Evolutionary conservation across 371 early-diverging fungal genomes (phyloP).

Genomic region (Haplosporangium sp.): DNA sequence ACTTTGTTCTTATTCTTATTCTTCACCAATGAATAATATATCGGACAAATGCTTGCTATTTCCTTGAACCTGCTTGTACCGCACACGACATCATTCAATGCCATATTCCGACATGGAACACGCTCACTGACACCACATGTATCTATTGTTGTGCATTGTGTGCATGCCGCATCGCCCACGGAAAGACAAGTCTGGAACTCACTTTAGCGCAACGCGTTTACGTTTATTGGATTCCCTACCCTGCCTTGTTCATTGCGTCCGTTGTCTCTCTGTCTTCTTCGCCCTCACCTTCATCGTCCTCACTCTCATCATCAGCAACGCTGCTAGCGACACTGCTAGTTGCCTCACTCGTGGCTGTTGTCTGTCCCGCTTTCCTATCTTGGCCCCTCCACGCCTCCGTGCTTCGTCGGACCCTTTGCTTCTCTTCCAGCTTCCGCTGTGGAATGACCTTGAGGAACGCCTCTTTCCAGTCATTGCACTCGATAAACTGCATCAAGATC

Average conservation of each 20-base stretch:
- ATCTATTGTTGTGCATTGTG: no score
- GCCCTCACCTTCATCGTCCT: constrained; percentile 12
- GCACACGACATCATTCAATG: no score
- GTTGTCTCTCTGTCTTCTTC: constrained; percentile 2
- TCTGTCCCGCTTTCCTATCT: constrained; percentile 3
- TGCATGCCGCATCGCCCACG: no score
- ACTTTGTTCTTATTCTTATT: no score
- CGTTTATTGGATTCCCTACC: neutral
- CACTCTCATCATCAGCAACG: constrained; percentile 30
- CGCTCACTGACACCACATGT: no score
- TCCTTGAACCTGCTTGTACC: no score
- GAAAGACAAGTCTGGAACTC: no score
- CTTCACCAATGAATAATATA: no score
- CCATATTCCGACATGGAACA: no score
- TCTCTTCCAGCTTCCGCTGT: constrained; percentile 78
- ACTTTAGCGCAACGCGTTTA: no score
- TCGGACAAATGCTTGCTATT: no score
- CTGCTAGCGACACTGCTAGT: constrained; percentile 31
- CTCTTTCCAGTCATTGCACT: constrained; percentile 77
- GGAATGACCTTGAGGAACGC: constrained; percentile 91
- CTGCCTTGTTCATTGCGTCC: neutral
- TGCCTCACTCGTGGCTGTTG: constrained; percentile 1
- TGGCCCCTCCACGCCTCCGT: constrained; percentile 34
- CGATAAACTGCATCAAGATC: constrained; percentile 82
- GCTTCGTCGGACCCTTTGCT: constrained; percentile 54